Evolutionary conservation across 1,139 yeast species (phyloP).

Genomic region (Arxiozyma bovina): DNA sequence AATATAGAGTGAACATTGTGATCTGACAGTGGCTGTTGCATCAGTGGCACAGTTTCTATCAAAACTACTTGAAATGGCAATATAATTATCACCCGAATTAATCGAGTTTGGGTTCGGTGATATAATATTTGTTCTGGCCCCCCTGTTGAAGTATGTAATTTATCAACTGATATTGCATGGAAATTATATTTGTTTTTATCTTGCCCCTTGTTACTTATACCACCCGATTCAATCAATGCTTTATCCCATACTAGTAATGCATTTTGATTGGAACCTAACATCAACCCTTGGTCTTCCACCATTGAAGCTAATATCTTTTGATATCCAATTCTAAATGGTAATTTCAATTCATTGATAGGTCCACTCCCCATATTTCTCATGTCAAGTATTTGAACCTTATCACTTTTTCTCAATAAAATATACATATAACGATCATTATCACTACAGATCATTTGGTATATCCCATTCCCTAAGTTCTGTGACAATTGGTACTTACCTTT

Average conservation of each 20-base stretch:
- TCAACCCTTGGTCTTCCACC: constrained; percentile 15
- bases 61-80: neutral
- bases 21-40: neutral
- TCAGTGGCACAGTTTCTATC: neutral
- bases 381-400: constrained; percentile 22
- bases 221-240: constrained; percentile 26
- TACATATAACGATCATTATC: constrained; percentile 24
- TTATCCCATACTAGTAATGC: constrained; percentile 20
- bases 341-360: constrained; percentile 12
- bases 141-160: neutral
- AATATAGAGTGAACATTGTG: neutral
- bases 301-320: constrained; percentile 22
- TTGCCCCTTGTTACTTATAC: constrained; percentile 9
- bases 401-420: constrained; percentile 18
- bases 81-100: constrained; percentile 8
- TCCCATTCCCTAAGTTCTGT: constrained; percentile 15
- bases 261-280: constrained; percentile 19
- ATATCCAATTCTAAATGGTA: constrained; percentile 18
- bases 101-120: constrained; percentile 16
- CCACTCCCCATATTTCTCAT: constrained; percentile 9
- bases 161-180: neutral
- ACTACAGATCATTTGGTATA: constrained; percentile 22
- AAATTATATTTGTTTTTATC: neutral
- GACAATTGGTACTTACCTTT: neutral
- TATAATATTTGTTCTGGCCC: constrained; percentile 16